Percentiles rank a stretch among this genome's conserved stretches.
phyloP scores from a whole-genome alignment of 2,329 filamentous ascomycete genomes.

The Fusarium sublunatum region DNA sequence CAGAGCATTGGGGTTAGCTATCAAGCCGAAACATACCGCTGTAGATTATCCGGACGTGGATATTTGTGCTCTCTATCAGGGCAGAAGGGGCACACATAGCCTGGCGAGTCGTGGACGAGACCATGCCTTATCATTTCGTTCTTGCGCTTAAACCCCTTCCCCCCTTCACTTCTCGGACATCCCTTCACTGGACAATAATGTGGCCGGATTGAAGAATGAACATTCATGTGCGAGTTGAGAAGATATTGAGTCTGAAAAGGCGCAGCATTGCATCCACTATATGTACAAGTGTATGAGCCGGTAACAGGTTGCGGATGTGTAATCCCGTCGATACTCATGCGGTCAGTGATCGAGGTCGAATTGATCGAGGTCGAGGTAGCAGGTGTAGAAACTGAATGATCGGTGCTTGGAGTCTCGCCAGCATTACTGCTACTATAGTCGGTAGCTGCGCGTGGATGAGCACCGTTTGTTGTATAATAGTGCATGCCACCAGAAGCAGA shows the following conservation, averaged over 20 bases:
- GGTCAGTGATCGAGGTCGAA: constrained; percentile 56
- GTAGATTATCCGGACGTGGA: constrained; percentile 93
- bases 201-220: constrained; percentile 73
- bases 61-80: constrained; percentile 94
- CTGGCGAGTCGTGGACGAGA: constrained; percentile 91
- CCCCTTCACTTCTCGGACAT: constrained; percentile 71
- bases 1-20: background rate
- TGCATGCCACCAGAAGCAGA: constrained; percentile 56
- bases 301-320: constrained; percentile 63
- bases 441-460: constrained; percentile 51
- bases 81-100: constrained; percentile 96
- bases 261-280: constrained; percentile 72
- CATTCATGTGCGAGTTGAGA: constrained; percentile 82
- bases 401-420: constrained; percentile 60
- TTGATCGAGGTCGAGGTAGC: constrained; percentile 47
- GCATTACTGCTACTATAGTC: constrained; percentile 60
- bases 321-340: constrained; percentile 69
- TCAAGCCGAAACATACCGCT: constrained; percentile 69
- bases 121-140: constrained; percentile 82
- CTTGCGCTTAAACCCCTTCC: constrained; percentile 77
- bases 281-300: constrained; percentile 68
- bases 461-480: constrained; percentile 49
- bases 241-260: constrained; percentile 83
- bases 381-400: constrained; percentile 58
- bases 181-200: constrained; percentile 73